These are phyloP conservation scores for Solanum hybrid DNA, from an alignment of 305 asterid genomes.

Conservation along the genomic window DNA sequence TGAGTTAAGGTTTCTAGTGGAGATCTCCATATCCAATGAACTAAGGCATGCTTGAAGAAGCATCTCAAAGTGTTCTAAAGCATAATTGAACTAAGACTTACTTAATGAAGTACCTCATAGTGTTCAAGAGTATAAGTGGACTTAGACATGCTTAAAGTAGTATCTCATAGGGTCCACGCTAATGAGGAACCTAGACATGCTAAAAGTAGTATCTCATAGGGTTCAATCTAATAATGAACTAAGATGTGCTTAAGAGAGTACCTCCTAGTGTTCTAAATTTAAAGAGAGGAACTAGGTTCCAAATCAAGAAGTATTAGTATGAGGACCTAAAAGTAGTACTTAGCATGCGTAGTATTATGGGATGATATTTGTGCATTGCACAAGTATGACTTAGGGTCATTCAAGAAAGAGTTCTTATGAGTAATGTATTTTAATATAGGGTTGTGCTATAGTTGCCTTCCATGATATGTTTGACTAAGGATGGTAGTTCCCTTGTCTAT, in stretches of 20 bases:
- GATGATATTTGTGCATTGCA: neutral
- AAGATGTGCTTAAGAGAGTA: neutral
- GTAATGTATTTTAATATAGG: neutral
- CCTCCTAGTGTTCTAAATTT: neutral
- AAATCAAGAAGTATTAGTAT: neutral
- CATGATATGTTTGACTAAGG: neutral
- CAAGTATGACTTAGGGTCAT: neutral
- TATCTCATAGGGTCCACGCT: neutral
- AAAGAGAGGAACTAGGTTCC: neutral
- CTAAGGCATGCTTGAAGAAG: neutral
- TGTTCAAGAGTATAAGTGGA: too few species aligned
- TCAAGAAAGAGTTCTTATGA: neutral
- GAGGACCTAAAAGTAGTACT: neutral
- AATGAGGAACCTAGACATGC: neutral
- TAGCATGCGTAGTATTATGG: neutral
- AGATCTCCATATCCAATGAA: neutral
- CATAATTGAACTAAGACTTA: too few species aligned
- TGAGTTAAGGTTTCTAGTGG: neutral
- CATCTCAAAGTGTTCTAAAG: neutral
- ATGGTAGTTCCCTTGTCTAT: neutral
- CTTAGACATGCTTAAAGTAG: neutral
- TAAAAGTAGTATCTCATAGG: neutral
- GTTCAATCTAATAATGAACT: neutral
- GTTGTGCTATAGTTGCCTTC: neutral
- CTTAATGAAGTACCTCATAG: too few species aligned